These are phyloP conservation scores for Monosporascus sp. DNA, from an alignment of 2,329 filamentous ascomycete species.

Conservation along the genomic window DNA sequence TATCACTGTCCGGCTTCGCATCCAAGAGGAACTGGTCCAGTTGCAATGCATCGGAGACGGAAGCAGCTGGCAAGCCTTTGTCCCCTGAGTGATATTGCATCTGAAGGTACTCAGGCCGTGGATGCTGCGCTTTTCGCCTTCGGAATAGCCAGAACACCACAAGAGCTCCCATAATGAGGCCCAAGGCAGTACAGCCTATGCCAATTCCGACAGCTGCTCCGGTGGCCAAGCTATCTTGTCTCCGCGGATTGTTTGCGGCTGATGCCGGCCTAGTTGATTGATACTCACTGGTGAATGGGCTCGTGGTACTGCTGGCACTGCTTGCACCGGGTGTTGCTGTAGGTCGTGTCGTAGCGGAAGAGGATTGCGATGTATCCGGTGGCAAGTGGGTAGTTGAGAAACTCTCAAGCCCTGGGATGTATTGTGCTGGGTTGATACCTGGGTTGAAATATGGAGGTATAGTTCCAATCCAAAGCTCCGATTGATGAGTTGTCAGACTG, in stretches of 20 bases:
- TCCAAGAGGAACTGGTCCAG: slow-evolving; percentile 34
- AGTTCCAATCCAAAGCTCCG: no score
- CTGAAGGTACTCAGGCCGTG: slow-evolving; percentile 6
- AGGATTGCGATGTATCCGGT: no score
- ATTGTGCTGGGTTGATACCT: no score
- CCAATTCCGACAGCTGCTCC: slow-evolving; percentile 24
- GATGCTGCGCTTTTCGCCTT: slow-evolving; percentile 11
- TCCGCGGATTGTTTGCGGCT: neutral
- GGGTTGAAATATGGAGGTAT: no score
- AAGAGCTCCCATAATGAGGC: slow-evolving; percentile 21
- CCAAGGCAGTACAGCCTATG: slow-evolving; percentile 24
- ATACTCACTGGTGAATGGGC: neutral
- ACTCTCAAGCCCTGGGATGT: no score
- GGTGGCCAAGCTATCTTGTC: slow-evolving; percentile 1
- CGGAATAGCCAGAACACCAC: slow-evolving; percentile 23
- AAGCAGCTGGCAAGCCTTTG: slow-evolving; percentile 13
- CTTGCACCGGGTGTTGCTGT: no score
- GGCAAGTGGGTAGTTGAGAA: no score
- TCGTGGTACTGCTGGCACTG: neutral
- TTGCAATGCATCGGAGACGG: slow-evolving; percentile 6
- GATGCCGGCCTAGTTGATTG: no score
- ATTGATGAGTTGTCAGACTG: no score
- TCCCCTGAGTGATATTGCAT: slow-evolving; percentile 5
- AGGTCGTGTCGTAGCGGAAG: no score
- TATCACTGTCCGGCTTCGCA: slow-evolving; percentile 30